phyloP scores from a whole-genome alignment of 1,139 yeast genomes.

The Diutina scorzettiae region DNA sequence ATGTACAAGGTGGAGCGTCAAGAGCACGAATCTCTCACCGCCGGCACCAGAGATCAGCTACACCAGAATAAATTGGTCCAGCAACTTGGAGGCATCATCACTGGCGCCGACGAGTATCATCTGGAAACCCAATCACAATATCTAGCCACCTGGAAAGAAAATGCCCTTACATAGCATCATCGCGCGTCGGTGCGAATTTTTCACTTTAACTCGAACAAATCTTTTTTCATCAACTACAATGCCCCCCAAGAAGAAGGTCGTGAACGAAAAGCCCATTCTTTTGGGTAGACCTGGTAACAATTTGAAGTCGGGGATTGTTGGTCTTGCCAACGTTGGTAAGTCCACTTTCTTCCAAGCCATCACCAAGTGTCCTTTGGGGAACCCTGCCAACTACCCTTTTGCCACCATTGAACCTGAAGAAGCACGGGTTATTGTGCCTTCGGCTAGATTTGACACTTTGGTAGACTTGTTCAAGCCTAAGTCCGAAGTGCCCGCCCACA shows the following conservation, averaged over 20 bases:
- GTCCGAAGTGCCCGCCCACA: conserved; percentile 82
- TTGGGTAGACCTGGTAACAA: conserved; percentile 98
- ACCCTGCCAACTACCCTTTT: conserved; percentile 97
- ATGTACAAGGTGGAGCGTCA: background rate
- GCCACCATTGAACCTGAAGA: conserved; percentile 99
- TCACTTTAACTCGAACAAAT: background rate
- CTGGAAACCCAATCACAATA: conserved; percentile 1
- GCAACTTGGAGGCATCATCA: background rate
- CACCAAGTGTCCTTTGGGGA: conserved; percentile 86
- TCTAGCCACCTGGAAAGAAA: background rate
- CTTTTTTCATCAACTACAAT: background rate
- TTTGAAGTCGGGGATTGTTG: conserved; percentile 93
- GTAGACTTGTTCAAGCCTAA: conserved; percentile 68
- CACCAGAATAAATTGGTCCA: background rate
- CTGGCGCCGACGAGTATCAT: background rate
- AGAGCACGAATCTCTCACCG: background rate
- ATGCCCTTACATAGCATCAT: background rate
- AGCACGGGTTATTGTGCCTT: conserved; percentile 94
- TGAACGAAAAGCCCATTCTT: conserved; percentile 74
- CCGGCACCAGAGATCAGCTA: background rate
- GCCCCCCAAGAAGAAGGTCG: conserved; percentile 42
- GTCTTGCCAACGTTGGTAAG: conserved; percentile 94
- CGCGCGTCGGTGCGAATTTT: conserved; percentile 1
- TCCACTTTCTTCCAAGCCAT: conserved; percentile 84
- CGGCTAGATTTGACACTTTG: conserved; percentile 73